Conservation (phyloP, 1,284 basidiomycete genomes). For the Naganishia albida region DNA sequence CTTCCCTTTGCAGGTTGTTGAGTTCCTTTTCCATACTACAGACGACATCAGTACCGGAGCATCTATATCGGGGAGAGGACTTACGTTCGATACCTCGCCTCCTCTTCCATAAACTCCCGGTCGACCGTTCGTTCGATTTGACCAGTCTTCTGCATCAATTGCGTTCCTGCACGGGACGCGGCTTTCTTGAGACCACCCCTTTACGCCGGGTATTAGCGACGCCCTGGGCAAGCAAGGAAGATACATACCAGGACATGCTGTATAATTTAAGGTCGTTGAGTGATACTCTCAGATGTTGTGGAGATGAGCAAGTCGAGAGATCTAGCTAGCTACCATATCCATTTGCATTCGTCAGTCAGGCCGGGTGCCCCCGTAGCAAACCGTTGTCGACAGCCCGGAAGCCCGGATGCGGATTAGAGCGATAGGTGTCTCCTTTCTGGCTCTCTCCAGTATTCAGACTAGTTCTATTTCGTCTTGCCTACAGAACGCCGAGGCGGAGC, state of each 20-base stretch:
- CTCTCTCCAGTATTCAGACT: too few species aligned
- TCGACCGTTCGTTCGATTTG: conserved; percentile 96
- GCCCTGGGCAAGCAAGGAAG: background rate
- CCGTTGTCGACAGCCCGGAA: too few species aligned
- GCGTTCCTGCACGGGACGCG: conserved; percentile 87
- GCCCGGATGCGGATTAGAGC: too few species aligned
- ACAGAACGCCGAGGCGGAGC: too few species aligned
- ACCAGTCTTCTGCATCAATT: conserved; percentile 93
- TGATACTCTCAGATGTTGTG: too few species aligned
- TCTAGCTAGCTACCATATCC: too few species aligned
- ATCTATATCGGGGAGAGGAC: conserved; percentile 48
- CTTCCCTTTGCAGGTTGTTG: conserved; percentile 87
- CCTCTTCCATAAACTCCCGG: conserved; percentile 88
- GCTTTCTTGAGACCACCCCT: conserved; percentile 85
- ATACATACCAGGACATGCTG: conserved; percentile 23
- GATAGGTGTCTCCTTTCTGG: too few species aligned
- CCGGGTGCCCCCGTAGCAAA: background rate
- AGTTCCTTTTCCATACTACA: conserved; percentile 90
- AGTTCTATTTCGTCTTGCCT: too few species aligned
- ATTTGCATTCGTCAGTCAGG: background rate
- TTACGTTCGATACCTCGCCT: conserved; percentile 83
- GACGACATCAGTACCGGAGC: background rate
- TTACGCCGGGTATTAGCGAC: background rate
- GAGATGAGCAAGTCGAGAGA: too few species aligned
- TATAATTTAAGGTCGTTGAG: background rate